A percentile compares a stretch with the other conserved stretches of the same genome.
These are phyloP conservation scores for Ascocoryne sarcoides DNA, from an alignment of 2,329 filamentous ascomycete species.

Conservation along the genomic window DNA sequence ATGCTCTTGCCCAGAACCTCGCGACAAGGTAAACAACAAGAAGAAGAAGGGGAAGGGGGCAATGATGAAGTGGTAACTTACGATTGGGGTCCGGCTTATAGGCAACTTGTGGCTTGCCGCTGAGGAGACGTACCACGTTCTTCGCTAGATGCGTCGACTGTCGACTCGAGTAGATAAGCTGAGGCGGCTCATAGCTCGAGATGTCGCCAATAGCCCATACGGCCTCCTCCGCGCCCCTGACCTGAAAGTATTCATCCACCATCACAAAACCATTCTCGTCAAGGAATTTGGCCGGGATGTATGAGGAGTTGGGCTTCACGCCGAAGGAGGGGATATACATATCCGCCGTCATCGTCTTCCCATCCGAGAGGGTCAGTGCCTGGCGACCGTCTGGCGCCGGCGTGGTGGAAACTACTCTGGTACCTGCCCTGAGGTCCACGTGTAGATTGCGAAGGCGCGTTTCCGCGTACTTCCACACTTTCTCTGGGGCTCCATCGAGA, in stretches of 20 bases:
- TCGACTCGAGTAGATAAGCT: slow-evolving; percentile 15
- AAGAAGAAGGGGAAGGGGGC: no score
- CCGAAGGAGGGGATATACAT: slow-evolving; percentile 49
- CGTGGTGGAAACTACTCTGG: slow-evolving; percentile 33
- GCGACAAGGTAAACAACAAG: no score
- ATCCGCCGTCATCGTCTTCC: slow-evolving; percentile 42
- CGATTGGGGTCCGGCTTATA: slow-evolving; percentile 15
- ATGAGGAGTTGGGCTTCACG: slow-evolving; percentile 46
- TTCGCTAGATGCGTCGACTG: slow-evolving; percentile 21
- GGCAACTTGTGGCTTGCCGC: slow-evolving; percentile 8
- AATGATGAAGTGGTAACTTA: no score
- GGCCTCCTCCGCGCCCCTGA: slow-evolving; percentile 31
- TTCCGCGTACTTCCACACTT: slow-evolving; percentile 23
- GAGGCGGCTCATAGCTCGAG: slow-evolving; percentile 16
- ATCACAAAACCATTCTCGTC: slow-evolving; percentile 37
- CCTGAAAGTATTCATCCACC: slow-evolving; percentile 42
- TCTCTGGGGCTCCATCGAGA: slow-evolving; percentile 17
- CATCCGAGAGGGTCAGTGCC: slow-evolving; percentile 40
- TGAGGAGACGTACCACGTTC: slow-evolving; percentile 16
- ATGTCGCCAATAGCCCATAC: slow-evolving; percentile 26
- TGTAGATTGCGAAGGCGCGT: slow-evolving; percentile 41
- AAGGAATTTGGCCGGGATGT: slow-evolving; percentile 38
- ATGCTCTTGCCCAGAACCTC: no score
- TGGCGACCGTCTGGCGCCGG: slow-evolving; percentile 37
- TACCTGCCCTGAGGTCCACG: slow-evolving; percentile 39